Percentiles rank a stretch among this genome's conserved stretches.
These are phyloP conservation scores for Linanthus parryae DNA, from an alignment of 148 eudicot species.

Conservation along the genomic window DNA sequence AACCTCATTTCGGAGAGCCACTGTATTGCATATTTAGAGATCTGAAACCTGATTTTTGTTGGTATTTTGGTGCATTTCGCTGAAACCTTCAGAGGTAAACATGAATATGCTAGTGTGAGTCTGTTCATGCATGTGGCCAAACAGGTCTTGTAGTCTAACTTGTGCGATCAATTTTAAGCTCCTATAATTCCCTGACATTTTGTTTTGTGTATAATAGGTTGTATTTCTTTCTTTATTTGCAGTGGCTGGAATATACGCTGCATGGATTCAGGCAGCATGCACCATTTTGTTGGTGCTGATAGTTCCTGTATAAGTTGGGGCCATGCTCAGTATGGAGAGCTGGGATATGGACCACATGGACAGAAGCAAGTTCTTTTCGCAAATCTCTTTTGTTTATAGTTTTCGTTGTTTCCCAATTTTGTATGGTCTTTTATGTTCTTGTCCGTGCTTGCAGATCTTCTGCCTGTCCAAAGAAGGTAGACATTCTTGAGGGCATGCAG, in stretches of 20 bases:
- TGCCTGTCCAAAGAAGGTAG: constrained; percentile 62
- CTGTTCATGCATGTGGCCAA: too few relatives aligned
- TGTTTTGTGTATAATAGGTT: too few relatives aligned
- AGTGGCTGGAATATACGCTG: constrained; percentile 95
- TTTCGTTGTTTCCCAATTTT: constrained; percentile 1
- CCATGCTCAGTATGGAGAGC: constrained; percentile 81
- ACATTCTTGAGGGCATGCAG: constrained; percentile 70
- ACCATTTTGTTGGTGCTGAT: constrained; percentile 96
- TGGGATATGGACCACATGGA: constrained; percentile 75
- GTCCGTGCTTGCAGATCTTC: constrained; percentile 39
- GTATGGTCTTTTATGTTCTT: constrained; percentile 4
- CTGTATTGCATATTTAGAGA: too few relatives aligned
- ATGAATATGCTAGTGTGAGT: too few relatives aligned
- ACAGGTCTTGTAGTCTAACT: too few relatives aligned
- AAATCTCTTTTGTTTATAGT: too few relatives aligned
- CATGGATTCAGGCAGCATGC: constrained; percentile 89
- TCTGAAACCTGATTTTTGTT: too few relatives aligned
- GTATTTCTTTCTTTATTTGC: constrained; percentile 7
- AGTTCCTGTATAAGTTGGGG: constrained; percentile 98
- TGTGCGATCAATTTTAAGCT: too few relatives aligned
- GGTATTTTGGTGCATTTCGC: too few relatives aligned
- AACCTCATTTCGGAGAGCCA: too few relatives aligned
- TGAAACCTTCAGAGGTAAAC: too few relatives aligned
- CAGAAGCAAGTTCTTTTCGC: constrained; percentile 47
- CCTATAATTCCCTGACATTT: too few relatives aligned